A percentile compares a stretch with the other conserved stretches of the same genome.
Evolutionary conservation across 73 alveolate species (phyloP).

Genomic region (Tetrahymena borealis): DNA sequence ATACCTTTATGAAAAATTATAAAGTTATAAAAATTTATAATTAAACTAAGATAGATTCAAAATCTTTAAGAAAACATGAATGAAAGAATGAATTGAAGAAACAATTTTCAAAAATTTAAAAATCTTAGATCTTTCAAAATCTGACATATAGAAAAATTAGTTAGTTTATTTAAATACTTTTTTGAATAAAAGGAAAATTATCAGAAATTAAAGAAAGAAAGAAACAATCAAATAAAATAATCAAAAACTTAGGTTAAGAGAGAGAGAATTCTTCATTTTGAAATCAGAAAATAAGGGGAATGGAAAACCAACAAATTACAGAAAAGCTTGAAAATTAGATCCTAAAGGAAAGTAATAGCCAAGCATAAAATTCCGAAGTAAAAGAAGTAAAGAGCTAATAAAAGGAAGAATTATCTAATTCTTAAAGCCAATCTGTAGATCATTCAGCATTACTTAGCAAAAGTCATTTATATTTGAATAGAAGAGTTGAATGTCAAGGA

Average conservation of each 20-base stretch:
- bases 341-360: not conserved
- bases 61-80: not conserved
- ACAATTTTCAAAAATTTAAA: not conserved
- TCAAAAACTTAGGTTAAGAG: too few species aligned
- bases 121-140: not conserved
- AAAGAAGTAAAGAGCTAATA: not conserved
- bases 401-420: not conserved
- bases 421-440: not conserved
- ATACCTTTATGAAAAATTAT: too few species aligned
- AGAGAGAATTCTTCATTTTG: too few species aligned
- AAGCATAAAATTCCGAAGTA: not conserved
- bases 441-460: not conserved
- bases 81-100: not conserved
- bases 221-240: not conserved
- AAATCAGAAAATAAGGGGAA: not conserved
- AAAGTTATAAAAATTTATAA: not conserved
- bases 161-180: not conserved
- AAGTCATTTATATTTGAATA: constrained; percentile 7
- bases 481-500: constrained; percentile 50
- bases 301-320: not conserved
- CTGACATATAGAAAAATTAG: not conserved
- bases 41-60: not conserved
- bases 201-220: not conserved
- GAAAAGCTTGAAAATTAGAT: not conserved
- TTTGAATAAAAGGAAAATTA: not conserved